phyloP scores from a whole-genome alignment of 1,284 basidiomycete species.

The Papiliotrema laurentii region DNA sequence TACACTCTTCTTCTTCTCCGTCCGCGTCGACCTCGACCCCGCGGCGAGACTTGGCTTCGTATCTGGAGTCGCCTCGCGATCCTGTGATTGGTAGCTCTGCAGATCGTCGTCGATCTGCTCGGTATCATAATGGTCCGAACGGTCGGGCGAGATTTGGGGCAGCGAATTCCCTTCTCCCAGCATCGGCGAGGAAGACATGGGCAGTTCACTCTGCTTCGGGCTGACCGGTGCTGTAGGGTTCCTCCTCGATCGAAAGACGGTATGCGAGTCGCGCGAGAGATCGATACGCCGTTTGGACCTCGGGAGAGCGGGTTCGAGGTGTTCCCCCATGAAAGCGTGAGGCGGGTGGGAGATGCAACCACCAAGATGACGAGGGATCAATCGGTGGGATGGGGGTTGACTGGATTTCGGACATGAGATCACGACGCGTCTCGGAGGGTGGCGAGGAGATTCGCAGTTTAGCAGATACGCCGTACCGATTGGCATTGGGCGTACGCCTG shows the following conservation, averaged over 20 bases:
- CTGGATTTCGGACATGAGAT: background rate
- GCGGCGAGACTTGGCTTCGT: too few relatives aligned
- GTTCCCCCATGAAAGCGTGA: background rate
- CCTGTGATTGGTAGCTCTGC: too few relatives aligned
- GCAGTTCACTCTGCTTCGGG: background rate
- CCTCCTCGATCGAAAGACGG: background rate
- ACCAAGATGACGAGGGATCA: background rate
- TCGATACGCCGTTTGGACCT: background rate
- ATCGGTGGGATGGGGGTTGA: background rate
- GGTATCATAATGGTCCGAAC: too few relatives aligned
- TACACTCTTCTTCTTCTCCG: too few relatives aligned
- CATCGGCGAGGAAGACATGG: background rate
- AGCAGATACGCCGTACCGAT: too few relatives aligned
- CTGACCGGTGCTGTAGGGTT: background rate
- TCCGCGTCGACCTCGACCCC: too few relatives aligned
- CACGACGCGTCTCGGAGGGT: background rate
- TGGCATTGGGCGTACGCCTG: too few relatives aligned
- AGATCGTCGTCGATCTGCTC: too few relatives aligned
- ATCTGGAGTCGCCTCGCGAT: too few relatives aligned
- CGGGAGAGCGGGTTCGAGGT: background rate
- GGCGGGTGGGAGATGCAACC: background rate
- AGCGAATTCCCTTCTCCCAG: too few relatives aligned
- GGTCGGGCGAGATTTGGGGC: too few relatives aligned
- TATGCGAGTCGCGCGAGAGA: background rate
- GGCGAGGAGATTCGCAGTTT: too few relatives aligned